A percentile compares a stretch with the other conserved stretches of the same genome.
phyloP scores from a whole-genome alignment of 257 asterid genomes.

The Verbascum thapsus region DNA sequence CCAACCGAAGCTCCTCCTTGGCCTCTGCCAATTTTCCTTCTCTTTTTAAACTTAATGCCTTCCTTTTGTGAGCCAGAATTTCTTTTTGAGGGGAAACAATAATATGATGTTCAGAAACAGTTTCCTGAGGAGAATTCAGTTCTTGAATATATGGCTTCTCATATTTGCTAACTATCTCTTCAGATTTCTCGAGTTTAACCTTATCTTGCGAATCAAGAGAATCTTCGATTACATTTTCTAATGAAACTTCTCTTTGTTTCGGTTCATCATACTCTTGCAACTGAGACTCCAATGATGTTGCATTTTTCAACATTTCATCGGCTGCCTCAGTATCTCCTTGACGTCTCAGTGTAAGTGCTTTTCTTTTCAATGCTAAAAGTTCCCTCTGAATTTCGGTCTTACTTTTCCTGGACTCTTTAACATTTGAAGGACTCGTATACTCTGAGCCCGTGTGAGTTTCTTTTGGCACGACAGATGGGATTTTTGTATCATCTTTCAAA shows the following conservation, averaged over 20 bases:
- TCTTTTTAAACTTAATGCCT: slow-evolving; percentile 81
- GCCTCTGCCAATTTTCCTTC: slow-evolving; percentile 89
- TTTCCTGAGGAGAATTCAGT: slow-evolving; percentile 31
- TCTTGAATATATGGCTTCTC: slow-evolving; percentile 37
- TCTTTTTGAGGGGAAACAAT: slow-evolving; percentile 55
- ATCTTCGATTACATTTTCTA: slow-evolving; percentile 36
- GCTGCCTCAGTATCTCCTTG: slow-evolving; percentile 81
- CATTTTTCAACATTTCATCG: slow-evolving; percentile 72
- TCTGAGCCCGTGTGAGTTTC: slow-evolving; percentile 28
- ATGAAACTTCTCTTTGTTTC: slow-evolving; percentile 31
- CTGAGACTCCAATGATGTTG: slow-evolving; percentile 60
- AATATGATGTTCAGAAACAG: slow-evolving; percentile 38
- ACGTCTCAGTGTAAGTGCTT: slow-evolving; percentile 77
- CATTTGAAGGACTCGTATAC: slow-evolving; percentile 28
- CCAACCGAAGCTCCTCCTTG: slow-evolving; percentile 88
- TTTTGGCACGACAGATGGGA: slow-evolving; percentile 25
- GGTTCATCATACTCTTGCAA: slow-evolving; percentile 65
- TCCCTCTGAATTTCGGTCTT: slow-evolving; percentile 85
- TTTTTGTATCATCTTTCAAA: slow-evolving; percentile 35
- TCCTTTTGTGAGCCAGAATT: slow-evolving; percentile 75
- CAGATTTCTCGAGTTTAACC: slow-evolving; percentile 34
- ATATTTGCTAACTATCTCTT: slow-evolving; percentile 32
- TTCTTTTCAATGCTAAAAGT: slow-evolving; percentile 73
- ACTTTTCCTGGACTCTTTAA: slow-evolving; percentile 50
- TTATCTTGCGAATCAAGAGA: slow-evolving; percentile 29